Evolutionary conservation across 768 basidiomycete species (phyloP), one percentile per base, ranked within the genome.

Genomic region (Cyclocybe aegerita): DNA sequence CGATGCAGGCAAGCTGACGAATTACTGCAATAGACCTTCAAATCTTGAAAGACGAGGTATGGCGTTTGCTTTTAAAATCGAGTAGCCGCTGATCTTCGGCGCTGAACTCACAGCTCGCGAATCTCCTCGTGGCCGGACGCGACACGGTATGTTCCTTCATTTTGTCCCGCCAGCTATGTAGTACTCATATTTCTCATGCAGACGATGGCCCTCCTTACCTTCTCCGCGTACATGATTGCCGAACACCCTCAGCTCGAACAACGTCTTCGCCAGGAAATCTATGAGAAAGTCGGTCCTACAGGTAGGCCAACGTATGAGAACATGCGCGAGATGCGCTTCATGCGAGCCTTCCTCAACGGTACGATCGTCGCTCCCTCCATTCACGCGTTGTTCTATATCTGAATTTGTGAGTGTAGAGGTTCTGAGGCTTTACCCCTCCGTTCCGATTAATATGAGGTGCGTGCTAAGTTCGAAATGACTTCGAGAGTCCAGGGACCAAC

Each of bases 71-170:
- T 23, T 5, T 23, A 3, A 23, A 6, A 10, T 30, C 32, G 15
- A n/a, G 15, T 37, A 3, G 9, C 2, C 15, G 12, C 32, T 41
- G 23, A 23, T 23, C 23, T 37, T 23, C 0, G 23, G 31, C 16
- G 3, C 44, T 17, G 37, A 39, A 32, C 43, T 43, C 48, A 9
- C 23, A 54, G 54, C 54, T 64, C 2, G 56, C 80, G n/a, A 81
- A 81, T 50, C 76, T 81, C 42, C 59, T 79, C 10, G 66, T 81
- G 29, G 80, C 81, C 8, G 80, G 78, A 9, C 70, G 80, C 29
- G 82, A 84, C 50, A 84, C 81, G 1, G 75, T 74, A 46, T 12
- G 66, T 60, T 8, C 4, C 42, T 10, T 17, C 12, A 7, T n/a
- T 40, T 23, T 23, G 3, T 23, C 5, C 15, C 16, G 23, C 23